Evolutionary conservation across 495 filamentous ascomycete genomes (phyloP).

Genomic region (Neurospora discreta): DNA sequence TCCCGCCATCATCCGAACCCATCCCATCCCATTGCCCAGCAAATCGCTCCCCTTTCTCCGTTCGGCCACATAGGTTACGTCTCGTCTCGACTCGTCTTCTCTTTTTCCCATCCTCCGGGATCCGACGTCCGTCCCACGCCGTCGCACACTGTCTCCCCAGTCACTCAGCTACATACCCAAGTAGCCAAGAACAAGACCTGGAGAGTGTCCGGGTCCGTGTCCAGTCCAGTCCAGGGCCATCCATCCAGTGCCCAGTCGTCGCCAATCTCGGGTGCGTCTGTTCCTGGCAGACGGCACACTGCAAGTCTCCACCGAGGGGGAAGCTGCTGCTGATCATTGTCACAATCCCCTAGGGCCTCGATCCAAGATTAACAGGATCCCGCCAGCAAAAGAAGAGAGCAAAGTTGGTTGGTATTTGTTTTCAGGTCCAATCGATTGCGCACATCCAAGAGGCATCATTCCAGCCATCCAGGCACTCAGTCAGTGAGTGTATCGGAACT

Average conservation of each 20-base stretch:
- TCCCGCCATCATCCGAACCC: background rate
- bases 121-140: background rate
- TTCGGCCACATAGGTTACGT: background rate
- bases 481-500: background rate
- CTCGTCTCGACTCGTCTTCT: background rate
- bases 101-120: background rate
- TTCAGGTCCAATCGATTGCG: background rate
- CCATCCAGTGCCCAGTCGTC: background rate
- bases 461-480: background rate
- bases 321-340: background rate
- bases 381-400: background rate
- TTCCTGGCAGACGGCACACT: background rate
- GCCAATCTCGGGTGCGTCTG: background rate
- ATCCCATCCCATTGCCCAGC: background rate
- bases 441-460: background rate
- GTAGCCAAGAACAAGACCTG: background rate
- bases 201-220: background rate
- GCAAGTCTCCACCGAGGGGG: background rate
- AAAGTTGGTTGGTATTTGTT: background rate
- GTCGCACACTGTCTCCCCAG: background rate
- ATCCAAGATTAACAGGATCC: background rate
- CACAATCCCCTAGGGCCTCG: background rate
- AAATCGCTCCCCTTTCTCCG: background rate
- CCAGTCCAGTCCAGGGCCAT: background rate
- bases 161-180: background rate